Evolutionary conservation across 1,139 yeast genomes (phyloP).

Genomic region (Suhomyces bokatorum): DNA sequence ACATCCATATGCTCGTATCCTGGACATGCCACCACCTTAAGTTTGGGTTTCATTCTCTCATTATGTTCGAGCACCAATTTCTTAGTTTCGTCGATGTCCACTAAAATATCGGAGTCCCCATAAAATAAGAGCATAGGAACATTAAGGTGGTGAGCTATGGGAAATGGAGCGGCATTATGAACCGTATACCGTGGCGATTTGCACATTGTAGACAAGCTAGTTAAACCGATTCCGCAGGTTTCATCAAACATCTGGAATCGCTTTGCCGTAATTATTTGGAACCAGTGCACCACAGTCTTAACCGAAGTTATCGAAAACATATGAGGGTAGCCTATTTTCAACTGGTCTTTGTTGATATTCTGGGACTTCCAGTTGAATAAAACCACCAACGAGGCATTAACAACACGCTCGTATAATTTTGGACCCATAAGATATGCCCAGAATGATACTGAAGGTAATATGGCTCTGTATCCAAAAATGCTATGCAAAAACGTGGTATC

Average conservation of each 20-base stretch:
- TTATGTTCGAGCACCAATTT: constrained; percentile 29
- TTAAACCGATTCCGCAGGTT: constrained; percentile 39
- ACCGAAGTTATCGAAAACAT: constrained; percentile 51
- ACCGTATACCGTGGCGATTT: constrained; percentile 24
- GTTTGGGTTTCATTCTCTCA: constrained; percentile 24
- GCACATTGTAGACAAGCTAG: constrained; percentile 23
- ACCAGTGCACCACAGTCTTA: constrained; percentile 49
- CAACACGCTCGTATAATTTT: constrained; percentile 33
- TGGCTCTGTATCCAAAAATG: constrained; percentile 44
- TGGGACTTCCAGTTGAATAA: constrained; percentile 45
- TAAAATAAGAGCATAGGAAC: constrained; percentile 45
- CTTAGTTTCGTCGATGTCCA: constrained; percentile 40
- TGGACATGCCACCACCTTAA: constrained; percentile 24
- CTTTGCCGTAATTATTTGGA: constrained; percentile 43
- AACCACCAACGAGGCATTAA: constrained; percentile 36
- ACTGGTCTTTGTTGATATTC: constrained; percentile 37
- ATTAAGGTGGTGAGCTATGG: constrained; percentile 38
- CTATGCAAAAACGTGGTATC: constrained; percentile 35
- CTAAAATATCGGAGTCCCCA: constrained; percentile 43
- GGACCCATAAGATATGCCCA: constrained; percentile 46
- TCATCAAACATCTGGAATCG: constrained; percentile 52
- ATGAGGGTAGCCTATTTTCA: constrained; percentile 45
- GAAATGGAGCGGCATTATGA: constrained; percentile 59
- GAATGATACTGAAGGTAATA: constrained; percentile 46
- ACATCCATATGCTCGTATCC: constrained; percentile 42